Evolutionary conservation across 1,284 basidiomycete genomes (phyloP).

Genomic region (Mycena sp.): DNA sequence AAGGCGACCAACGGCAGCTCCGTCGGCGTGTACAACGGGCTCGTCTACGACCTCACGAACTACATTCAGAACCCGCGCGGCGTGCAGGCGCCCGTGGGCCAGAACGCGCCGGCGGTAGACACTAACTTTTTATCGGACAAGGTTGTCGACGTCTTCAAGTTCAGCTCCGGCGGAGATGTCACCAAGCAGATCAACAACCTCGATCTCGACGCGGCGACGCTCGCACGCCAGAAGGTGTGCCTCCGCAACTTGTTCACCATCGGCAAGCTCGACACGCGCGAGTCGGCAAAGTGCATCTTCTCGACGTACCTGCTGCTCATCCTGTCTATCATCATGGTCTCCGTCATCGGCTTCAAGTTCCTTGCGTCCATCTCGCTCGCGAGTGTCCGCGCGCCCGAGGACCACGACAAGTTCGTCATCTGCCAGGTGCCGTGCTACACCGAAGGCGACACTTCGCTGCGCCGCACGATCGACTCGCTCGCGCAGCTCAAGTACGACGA

Average conservation of each 20-base stretch:
- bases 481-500: conserved; percentile 97
- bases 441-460: conserved; percentile 90
- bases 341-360: conserved; percentile 98
- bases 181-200: conserved; percentile 82
- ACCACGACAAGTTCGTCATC: conserved; percentile 98
- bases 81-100: conserved; percentile 68
- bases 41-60: conserved; percentile 89
- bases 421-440: conserved; percentile 99
- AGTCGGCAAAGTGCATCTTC: conserved; percentile 92
- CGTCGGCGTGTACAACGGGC: conserved; percentile 84
- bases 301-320: conserved; percentile 92
- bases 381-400: conserved; percentile 86
- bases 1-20: conserved; percentile 73
- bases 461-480: conserved; percentile 93
- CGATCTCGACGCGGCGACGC: conserved; percentile 57
- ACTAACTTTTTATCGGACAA: conserved; percentile 82
- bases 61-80: conserved; percentile 77
- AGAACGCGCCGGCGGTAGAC: conserved; percentile 66
- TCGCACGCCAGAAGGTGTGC: conserved; percentile 86
- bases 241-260: conserved; percentile 93
- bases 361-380: conserved; percentile 93
- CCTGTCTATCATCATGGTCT: conserved; percentile 92
- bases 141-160: conserved; percentile 86
- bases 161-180: conserved; percentile 86
- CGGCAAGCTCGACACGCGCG: conserved; percentile 92